Evolutionary conservation across 2,329 filamentous ascomycete genomes (phyloP), one percentile per base, ranked within the genome.

Genomic region (Hortaea sp.): DNA sequence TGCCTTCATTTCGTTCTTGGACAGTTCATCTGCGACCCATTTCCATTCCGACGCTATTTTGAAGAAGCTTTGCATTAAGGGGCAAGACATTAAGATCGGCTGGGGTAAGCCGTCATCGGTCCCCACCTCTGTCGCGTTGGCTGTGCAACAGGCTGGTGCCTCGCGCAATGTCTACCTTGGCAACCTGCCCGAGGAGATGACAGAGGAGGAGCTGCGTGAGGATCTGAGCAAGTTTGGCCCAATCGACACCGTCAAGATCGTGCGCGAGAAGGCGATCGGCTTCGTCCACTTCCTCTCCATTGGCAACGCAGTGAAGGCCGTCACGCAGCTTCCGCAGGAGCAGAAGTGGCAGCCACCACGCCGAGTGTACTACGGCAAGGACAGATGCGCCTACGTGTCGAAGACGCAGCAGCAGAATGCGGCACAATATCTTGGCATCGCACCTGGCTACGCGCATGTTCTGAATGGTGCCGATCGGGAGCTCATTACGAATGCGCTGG

Each of bases 381-480:
- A 98, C 66, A 81, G 92, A 51, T 98, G 92, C 62, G 92, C 92
- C 12, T 98, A 98, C 61, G 90, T 98, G 44, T 98, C 92, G 49
- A 98, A 98, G 78, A 98, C 92, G 0, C 92, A 98, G 70, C 92
- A 98, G 72, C 92, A 98, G 69, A 98, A 98, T 60, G 92, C 92
- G 6, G 92, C 92, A 31, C 92, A 98, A 69, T 98, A 97, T 65
- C 78, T 98, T 27, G 92, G 92, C 46, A 98, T 98, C 60, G 88
- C 92, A 13, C 92, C 92, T 34, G 90, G 90, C 29, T 95, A 97
- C 62, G 89, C 92, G 13, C 89, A 97, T 65, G 90, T 95, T 66
- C 76, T 98, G 55, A 97, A 95, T 58, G 89, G 88, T 42, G 90
- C 90, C 44, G 92, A 98, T 66, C 87, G 90, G 43, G 92, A 98